These are phyloP conservation scores for Dendrothele bispora DNA, from an alignment of 768 basidiomycete species.

Conservation along the genomic window DNA sequence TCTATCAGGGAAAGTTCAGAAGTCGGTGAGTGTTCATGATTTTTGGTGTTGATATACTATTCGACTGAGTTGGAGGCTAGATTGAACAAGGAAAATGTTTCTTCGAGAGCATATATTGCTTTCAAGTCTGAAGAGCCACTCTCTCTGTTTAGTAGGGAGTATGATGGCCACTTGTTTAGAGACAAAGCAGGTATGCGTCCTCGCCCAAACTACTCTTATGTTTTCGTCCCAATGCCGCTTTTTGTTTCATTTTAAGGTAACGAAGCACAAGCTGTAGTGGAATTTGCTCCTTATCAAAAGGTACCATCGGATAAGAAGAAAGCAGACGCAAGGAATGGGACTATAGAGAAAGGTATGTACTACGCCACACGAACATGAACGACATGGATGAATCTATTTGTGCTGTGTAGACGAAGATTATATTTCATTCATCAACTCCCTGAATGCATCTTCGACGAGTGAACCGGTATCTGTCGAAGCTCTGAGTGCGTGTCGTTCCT, in stretches of 20 bases:
- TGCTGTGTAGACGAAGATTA: conserved; percentile 70
- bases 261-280: conserved; percentile 86
- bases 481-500: conserved; percentile 44
- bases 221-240: background rate
- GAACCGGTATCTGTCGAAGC: conserved; percentile 68
- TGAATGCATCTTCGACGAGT: conserved; percentile 50
- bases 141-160: conserved; percentile 74
- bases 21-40: conserved; percentile 62
- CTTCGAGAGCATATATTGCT: conserved; percentile 89
- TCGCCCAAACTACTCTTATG: no score
- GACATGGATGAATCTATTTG: background rate
- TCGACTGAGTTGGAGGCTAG: conserved; percentile 33
- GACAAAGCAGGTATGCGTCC: conserved; percentile 79
- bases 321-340: conserved; percentile 75
- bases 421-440: conserved; percentile 74
- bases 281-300: conserved; percentile 93
- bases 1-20: conserved; percentile 65
- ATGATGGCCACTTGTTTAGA: conserved; percentile 88
- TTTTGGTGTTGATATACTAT: background rate
- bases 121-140: conserved; percentile 79
- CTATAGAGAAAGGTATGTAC: conserved; percentile 81
- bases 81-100: conserved; percentile 78
- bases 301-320: conserved; percentile 75
- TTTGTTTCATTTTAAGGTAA: conserved; percentile 58
- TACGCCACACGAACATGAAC: background rate